These are phyloP conservation scores for Raffaelea arxii DNA, from an alignment of 2,329 filamentous ascomycete genomes.

Conservation along the genomic window DNA sequence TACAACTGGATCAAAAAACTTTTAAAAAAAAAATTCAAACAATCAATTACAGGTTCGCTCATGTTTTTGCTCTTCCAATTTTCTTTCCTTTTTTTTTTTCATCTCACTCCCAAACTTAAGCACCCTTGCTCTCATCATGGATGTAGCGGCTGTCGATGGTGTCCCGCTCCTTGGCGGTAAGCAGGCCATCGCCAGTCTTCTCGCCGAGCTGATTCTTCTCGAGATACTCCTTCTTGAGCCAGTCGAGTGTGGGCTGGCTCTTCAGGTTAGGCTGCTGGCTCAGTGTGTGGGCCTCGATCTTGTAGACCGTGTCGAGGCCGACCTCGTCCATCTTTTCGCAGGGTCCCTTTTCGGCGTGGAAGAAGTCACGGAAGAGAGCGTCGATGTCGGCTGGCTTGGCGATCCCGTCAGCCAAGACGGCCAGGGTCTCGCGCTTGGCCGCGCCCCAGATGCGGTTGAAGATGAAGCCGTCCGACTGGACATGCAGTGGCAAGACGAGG, in stretches of 20 bases:
- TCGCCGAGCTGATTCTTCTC: constrained; percentile 18
- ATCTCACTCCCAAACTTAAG: too few relatives aligned
- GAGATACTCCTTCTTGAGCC: constrained; percentile 20
- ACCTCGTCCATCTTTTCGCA: constrained; percentile 25
- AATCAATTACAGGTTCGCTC: too few relatives aligned
- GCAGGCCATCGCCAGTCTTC: constrained; percentile 21
- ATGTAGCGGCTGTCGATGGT: constrained; percentile 8
- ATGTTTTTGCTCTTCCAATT: too few relatives aligned
- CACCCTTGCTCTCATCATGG: constrained; percentile 16
- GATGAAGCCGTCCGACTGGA: constrained; percentile 43
- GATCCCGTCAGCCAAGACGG: constrained; percentile 39
- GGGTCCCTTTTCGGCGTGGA: constrained; percentile 21
- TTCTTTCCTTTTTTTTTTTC: too few relatives aligned
- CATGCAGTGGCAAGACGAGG: constrained; percentile 26
- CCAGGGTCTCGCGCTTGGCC: constrained; percentile 40
- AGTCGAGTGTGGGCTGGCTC: constrained; percentile 12
- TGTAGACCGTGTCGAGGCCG: constrained; percentile 20
- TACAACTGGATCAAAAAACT: too few relatives aligned
- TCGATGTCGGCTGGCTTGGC: constrained; percentile 39
- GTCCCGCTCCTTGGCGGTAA: constrained; percentile 15
- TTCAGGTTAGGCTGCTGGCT: constrained; percentile 10
- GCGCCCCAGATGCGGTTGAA: constrained; percentile 49
- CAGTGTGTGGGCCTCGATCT: constrained; percentile 17
- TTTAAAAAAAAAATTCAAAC: too few relatives aligned
- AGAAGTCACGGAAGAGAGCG: constrained; percentile 26